Conservation (phyloP, 805 yeast genomes). For the Kluyveromyces starmeri region DNA sequence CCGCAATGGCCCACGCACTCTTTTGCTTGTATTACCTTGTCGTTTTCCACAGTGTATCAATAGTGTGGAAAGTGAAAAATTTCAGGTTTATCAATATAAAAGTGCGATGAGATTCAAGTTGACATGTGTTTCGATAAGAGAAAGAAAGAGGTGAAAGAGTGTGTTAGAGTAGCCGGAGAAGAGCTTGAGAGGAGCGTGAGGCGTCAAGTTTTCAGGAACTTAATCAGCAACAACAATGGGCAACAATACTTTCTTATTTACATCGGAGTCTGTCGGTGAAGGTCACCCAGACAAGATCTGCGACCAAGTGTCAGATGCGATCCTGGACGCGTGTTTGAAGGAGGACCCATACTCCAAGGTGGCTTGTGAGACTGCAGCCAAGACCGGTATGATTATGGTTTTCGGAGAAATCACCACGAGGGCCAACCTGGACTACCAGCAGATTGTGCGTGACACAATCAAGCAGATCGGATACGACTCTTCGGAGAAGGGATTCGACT, state of each 20-base stretch:
- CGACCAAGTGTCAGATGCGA: constrained; percentile 98
- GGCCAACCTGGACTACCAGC: constrained; percentile 92
- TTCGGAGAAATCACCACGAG: constrained; percentile 99
- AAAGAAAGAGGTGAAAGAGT: too few relatives aligned
- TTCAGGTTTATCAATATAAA: too few relatives aligned
- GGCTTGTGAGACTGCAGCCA: constrained; percentile 98
- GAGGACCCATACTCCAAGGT: constrained; percentile 97
- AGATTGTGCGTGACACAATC: constrained; percentile 95
- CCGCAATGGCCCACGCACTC: too few relatives aligned
- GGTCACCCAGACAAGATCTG: constrained; percentile 95
- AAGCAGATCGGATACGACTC: constrained; percentile 97
- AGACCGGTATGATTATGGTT: constrained; percentile 99
- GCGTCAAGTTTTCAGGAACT: too few relatives aligned
- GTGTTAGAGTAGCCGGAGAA: too few relatives aligned
- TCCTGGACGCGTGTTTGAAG: constrained; percentile 92
- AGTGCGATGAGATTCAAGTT: too few relatives aligned
- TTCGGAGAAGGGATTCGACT: constrained; percentile 95
- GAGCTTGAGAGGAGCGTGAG: too few relatives aligned
- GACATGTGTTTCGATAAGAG: too few relatives aligned
- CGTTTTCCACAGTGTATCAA: too few relatives aligned
- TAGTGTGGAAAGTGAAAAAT: too few relatives aligned
- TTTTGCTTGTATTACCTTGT: too few relatives aligned
- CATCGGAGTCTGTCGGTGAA: constrained; percentile 89
- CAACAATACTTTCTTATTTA: constrained; percentile 45
- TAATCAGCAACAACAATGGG: constrained; percentile 2